Percentiles rank a stretch among this genome's conserved stretches.
These are phyloP conservation scores for Neospermospora avenae DNA, from an alignment of 2,329 filamentous ascomycete genomes.

Conservation along the genomic window DNA sequence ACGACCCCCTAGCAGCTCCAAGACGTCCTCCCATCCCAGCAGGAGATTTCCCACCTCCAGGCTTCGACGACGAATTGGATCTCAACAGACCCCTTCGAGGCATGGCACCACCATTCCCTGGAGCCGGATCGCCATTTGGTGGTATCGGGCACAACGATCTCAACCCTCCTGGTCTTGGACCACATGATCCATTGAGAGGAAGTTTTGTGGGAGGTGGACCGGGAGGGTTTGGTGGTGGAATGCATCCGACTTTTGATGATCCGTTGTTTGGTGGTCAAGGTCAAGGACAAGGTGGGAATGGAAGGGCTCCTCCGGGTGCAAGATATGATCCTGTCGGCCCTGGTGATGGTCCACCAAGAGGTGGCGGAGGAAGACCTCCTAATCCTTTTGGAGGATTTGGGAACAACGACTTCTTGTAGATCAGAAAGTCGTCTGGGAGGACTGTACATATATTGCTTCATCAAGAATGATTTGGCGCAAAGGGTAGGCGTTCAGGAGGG, in stretches of 20 bases:
- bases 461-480: background rate
- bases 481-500: background rate
- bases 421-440: background rate
- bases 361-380: conserved; percentile 45
- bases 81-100: conserved; percentile 65
- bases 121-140: conserved; percentile 54
- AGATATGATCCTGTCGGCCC: conserved; percentile 86
- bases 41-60: conserved; percentile 78
- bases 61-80: conserved; percentile 91
- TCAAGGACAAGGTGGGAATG: conserved; percentile 53
- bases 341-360: conserved; percentile 52
- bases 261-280: conserved; percentile 68
- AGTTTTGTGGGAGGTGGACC: conserved; percentile 57
- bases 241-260: conserved; percentile 96
- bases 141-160: conserved; percentile 84
- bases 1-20: conserved; percentile 61
- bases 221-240: conserved; percentile 68
- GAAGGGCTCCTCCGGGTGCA: conserved; percentile 80
- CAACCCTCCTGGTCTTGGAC: conserved; percentile 81
- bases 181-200: conserved; percentile 74
- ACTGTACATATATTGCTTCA: background rate
- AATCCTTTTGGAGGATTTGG: conserved; percentile 61
- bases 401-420: conserved; percentile 49
- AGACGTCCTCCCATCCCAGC: conserved; percentile 62
- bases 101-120: conserved; percentile 35